phyloP scores from a whole-genome alignment of 2,329 filamentous ascomycete species.

The Calonectria leucothoes region DNA sequence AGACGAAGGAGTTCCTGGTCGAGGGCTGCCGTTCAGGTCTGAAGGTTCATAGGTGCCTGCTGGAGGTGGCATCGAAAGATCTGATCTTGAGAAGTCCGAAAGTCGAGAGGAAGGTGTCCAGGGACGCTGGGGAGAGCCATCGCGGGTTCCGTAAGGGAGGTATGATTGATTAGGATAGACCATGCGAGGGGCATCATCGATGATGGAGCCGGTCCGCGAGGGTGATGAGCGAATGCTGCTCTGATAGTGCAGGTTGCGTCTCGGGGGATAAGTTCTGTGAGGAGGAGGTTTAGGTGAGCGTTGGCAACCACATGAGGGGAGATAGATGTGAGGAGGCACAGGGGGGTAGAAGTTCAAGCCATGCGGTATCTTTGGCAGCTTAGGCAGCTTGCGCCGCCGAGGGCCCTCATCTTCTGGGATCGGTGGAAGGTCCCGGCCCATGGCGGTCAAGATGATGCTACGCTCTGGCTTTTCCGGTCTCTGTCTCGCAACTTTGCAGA shows the following conservation, averaged over 20 bases:
- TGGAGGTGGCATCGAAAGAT: conserved; percentile 73
- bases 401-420: conserved; percentile 63
- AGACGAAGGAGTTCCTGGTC: conserved; percentile 91
- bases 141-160: conserved; percentile 63
- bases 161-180: conserved; percentile 74
- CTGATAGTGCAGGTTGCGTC: conserved; percentile 59
- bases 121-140: conserved; percentile 64
- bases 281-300: conserved; percentile 51
- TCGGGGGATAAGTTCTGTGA: conserved; percentile 56
- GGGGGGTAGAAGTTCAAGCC: conserved; percentile 31
- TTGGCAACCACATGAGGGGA: conserved; percentile 13
- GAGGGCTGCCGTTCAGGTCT: conserved; percentile 88
- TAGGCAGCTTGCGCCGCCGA: conserved; percentile 49
- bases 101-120: conserved; percentile 66
- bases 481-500: conserved; percentile 64
- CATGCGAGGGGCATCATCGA: conserved; percentile 69
- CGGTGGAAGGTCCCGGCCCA: conserved; percentile 56
- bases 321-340: conserved; percentile 25
- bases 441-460: conserved; percentile 45
- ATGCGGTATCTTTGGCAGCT: conserved; percentile 42
- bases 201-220: conserved; percentile 60
- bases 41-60: conserved; percentile 84
- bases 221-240: conserved; percentile 62
- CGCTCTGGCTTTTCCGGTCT: conserved; percentile 48
- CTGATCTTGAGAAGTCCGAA: conserved; percentile 60